Evolutionary conservation across 1,284 basidiomycete species (phyloP), one percentile per base, ranked within the genome.

Genomic region (Puccinia sorghi): DNA sequence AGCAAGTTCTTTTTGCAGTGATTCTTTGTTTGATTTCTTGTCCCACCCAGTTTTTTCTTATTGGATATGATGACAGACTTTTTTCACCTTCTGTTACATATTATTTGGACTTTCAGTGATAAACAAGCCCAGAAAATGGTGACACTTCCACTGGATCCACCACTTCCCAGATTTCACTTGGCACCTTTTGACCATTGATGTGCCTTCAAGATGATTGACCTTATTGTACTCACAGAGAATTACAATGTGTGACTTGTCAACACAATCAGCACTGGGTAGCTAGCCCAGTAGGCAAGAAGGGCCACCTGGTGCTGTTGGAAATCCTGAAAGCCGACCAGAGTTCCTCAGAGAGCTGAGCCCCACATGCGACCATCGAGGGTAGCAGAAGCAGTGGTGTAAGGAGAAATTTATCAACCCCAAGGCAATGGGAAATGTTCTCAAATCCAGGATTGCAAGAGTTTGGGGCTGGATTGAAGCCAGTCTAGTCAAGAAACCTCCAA

Each of bases 81-180:
- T n/a, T n/a, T n/a, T n/a, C n/a, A n/a, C n/a, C n/a, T n/a, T n/a
- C n/a, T n/a, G n/a, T n/a, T n/a, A n/a, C n/a, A n/a, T n/a, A n/a
- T n/a, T n/a, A n/a, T n/a, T n/a, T n/a, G n/a, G n/a, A n/a, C n/a
- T n/a, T n/a, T n/a, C n/a, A n/a, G n/a, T n/a, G n/a, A n/a, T n/a
- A n/a, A n/a, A n/a, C n/a, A n/a, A n/a, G n/a, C n/a, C n/a, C n/a
- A n/a, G 0, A 86, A 89, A 79, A 94, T 97, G 91, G 90, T 93
- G 6, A 84, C 86, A 17, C 92, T 94, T 82, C 94, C 94, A 0
- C 88, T 95, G 8, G 93, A 95, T 81, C 93, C 94, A 0, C 86
- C 89, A n/a, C 88, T 91, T 80, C 89, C 93, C 0, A 89, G 92
- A 22, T 88, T 90, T 56, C 85, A 96, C 37, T 85, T 95, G 63